Conservation (phyloP, 2,329 filamentous ascomycete genomes). For the Seiridium cupressi region DNA sequence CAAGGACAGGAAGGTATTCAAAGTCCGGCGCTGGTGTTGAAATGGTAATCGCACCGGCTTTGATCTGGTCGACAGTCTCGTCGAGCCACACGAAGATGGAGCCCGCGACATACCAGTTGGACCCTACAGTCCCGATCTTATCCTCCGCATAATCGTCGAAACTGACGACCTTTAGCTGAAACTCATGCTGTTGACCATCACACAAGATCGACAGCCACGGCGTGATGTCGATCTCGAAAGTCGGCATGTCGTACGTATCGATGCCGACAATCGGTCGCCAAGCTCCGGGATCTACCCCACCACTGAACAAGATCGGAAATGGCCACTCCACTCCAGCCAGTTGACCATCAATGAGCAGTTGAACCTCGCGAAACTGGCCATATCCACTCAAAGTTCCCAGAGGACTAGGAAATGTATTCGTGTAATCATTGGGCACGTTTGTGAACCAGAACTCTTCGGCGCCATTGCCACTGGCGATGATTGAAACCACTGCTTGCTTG, state of each 20-base stretch:
- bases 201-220: conserved; percentile 60
- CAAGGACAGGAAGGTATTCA: conserved; percentile 20
- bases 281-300: conserved; percentile 63
- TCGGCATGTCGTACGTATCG: conserved; percentile 64
- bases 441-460: conserved; percentile 71
- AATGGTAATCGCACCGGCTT: conserved; percentile 15
- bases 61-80: conserved; percentile 29
- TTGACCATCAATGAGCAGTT: conserved; percentile 60
- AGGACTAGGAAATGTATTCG: conserved; percentile 49
- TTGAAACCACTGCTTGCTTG: conserved; percentile 59
- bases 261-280: conserved; percentile 71
- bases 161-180: conserved; percentile 20
- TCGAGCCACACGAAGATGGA: conserved; percentile 65
- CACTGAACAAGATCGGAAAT: conserved; percentile 68
- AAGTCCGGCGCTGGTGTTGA: conserved; percentile 17
- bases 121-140: conserved; percentile 43
- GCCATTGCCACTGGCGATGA: conserved; percentile 63
- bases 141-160: conserved; percentile 41
- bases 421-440: conserved; percentile 59
- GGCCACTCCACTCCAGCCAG: conserved; percentile 67
- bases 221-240: conserved; percentile 68
- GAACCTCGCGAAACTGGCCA: conserved; percentile 66
- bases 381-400: conserved; percentile 54
- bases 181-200: conserved; percentile 49
- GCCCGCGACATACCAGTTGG: conserved; percentile 64